Evolutionary conservation across 306 rosid species (phyloP), one percentile per base, ranked within the genome.

Genomic region (Cucumis hystrix): DNA sequence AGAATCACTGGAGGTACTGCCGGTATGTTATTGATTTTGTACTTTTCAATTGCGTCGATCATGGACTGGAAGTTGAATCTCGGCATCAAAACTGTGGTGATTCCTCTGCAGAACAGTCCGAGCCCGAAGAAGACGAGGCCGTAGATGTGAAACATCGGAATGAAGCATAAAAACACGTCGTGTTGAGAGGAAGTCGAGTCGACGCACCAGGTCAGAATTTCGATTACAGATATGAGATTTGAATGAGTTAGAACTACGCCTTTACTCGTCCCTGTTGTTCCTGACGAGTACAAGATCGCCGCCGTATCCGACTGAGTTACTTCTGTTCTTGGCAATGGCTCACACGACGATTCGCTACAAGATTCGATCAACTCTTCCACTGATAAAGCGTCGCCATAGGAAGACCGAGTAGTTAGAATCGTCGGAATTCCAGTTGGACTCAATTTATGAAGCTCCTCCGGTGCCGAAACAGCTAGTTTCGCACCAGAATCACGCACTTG

Each of bases 1-100:
- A 86, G 90, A 75, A 93, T 83, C 88, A 93, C 97, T 18, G 98
- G 92, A 0, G 98, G 98, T 66, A 91, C 97, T 0, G 97, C 94
- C 3, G 96, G 93, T 63, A 87, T 57, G 83, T 94, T 90, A 52
- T 28, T 94, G 10, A 91, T 87, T 75, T 76, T 75, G 81, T 91
- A 72, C 57, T 80, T 80, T 62, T 91, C 65, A 21, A 94, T 91
- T 2, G 93, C 91, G 23, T 63, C 66, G 57, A 90, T 83, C 96
- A 92, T 88, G 60, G 82, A 72, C 67, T 79, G 80, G 79, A 91
- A 82, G 55, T 89, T 92, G 51, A 67, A 92, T 76, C 74, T 88
- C 80, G 82, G 85, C 96, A 94, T 92, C 78, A 94, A 15, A 33
- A 94, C 82, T 9, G 86, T 84, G 49, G 88, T 91, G 49, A 64